Evolutionary conservation across 1,139 yeast genomes (phyloP), one percentile per base, ranked within the genome.

Genomic region (Casaregolazyma lundiana): DNA sequence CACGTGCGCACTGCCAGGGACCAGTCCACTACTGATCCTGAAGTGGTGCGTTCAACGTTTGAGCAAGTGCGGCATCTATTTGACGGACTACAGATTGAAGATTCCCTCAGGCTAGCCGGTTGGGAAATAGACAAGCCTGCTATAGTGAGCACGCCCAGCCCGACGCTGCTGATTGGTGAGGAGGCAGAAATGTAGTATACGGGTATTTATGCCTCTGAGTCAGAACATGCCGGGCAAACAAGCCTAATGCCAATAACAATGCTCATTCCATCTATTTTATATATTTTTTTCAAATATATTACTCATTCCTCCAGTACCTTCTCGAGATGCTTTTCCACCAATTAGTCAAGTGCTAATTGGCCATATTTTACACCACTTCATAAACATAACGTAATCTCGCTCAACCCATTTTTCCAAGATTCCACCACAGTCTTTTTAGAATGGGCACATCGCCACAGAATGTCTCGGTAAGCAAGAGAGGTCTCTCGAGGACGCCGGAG

Each of bases 101-200:
- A 49, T n/a, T 57, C 57, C 3, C 53, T 61, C 3, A 37, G 38
- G 16, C 45, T 40, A 21, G 54, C 60, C 6, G 63, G 64, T 5
- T 61, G 65, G 65, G 59, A 58, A 38, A 26, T 59, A 34, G 58
- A 52, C 18, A 50, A 57, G 16, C 48, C 50, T 35, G 50, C 60
- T 4, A 48, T 58, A 16, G 55, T 50, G 42, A 55, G 57, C 37
- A 21, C 40, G 6, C 61, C 62, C 4, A 48, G 46, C 17, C 59
- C 60, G 1, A 46, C 55, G 11, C 49, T 55, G 30, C 35, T 37
- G 17, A 15, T 46, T 7, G 37, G 22, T 11, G 22, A 16, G 19
- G 38, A 35, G 13, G 13, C 20, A 17, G 13, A 16, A 16, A 15
- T 35, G 13, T 24, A 24, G 29, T 24, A 24, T 13, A 11, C 8